phyloP scores from a whole-genome alignment of 306 rosid genomes.

The Pyrus bretschneideri region DNA sequence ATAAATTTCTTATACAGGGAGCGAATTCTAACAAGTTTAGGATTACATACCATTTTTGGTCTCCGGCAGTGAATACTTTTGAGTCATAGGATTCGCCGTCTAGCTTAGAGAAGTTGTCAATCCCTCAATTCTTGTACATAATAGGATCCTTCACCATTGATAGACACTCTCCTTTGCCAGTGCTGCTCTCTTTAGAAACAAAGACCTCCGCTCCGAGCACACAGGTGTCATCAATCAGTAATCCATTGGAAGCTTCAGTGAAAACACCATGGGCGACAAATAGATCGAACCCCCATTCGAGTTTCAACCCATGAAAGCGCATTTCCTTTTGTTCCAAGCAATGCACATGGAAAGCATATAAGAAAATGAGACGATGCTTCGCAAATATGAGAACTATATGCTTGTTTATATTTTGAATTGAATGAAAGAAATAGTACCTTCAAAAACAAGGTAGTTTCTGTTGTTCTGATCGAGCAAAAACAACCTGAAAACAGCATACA shows the following conservation, averaged over 20 bases:
- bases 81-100: conserved; percentile 23
- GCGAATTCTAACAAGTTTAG: not conserved
- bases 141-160: conserved; percentile 41
- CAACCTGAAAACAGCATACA: conserved; percentile 12
- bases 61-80: conserved; percentile 38
- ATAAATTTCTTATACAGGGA: not conserved
- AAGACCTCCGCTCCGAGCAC: conserved; percentile 68
- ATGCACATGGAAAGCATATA: not conserved
- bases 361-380: not conserved
- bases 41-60: conserved; percentile 38
- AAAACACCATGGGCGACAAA: conserved; percentile 40
- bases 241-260: conserved; percentile 41
- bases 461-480: conserved; percentile 54
- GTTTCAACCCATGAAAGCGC: conserved; percentile 46
- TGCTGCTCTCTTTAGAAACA: conserved; percentile 47
- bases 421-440: conserved; percentile 22
- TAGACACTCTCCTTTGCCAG: conserved; percentile 45
- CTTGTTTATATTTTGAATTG: not conserved
- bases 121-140: conserved; percentile 35
- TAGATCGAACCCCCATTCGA: conserved; percentile 53
- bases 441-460: conserved; percentile 42
- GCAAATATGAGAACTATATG: not conserved
- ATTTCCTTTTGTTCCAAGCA: conserved; percentile 42
- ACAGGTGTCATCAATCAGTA: conserved; percentile 42
- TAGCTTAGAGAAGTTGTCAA: conserved; percentile 40